phyloP scores from a whole-genome alignment of 192 early-diverging fungal species.

The Coemansia javaensis region DNA sequence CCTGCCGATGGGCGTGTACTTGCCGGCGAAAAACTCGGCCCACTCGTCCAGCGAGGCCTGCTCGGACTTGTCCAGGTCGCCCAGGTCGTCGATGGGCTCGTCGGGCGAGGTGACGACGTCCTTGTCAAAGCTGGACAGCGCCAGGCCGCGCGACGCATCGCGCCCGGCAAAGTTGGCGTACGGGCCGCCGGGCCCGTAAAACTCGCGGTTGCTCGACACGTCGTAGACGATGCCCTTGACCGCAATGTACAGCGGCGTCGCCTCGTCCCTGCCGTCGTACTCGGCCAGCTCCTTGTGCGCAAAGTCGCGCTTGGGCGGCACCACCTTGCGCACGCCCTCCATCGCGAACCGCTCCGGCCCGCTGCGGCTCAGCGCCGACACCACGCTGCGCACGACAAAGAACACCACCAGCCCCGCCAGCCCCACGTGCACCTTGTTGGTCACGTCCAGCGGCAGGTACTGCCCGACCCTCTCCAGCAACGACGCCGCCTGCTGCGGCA shows the following conservation, averaged over 20 bases:
- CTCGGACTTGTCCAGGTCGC: slow-evolving; percentile 71
- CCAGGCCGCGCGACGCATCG: slow-evolving; percentile 92
- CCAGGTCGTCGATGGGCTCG: slow-evolving; percentile 74
- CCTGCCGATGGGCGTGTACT: slow-evolving; percentile 71
- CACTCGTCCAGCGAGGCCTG: slow-evolving; percentile 70
- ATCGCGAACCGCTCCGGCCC: slow-evolving; percentile 27
- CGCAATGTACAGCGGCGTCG: slow-evolving; percentile 67
- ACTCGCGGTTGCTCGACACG: slow-evolving; percentile 71
- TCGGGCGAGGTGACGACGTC: slow-evolving; percentile 65
- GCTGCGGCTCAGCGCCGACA: background rate
- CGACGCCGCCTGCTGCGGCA: background rate
- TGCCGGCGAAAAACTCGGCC: slow-evolving; percentile 71
- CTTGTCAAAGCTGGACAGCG: slow-evolving; percentile 80
- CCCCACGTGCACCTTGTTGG: slow-evolving; percentile 16
- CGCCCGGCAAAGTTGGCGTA: slow-evolving; percentile 95
- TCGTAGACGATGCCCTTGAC: slow-evolving; percentile 88
- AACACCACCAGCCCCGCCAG: slow-evolving; percentile 20
- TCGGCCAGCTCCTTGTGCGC: slow-evolving; percentile 70
- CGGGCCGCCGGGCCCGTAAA: slow-evolving; percentile 90
- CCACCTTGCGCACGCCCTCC: slow-evolving; percentile 11
- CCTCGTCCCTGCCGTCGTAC: slow-evolving; percentile 63
- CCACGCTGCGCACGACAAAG: slow-evolving; percentile 28
- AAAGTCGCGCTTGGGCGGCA: slow-evolving; percentile 55
- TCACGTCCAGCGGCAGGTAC: slow-evolving; percentile 13
- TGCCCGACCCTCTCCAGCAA: background rate